Conservation (phyloP, 345 rosid genomes). For the Raphanus raphanistrum region DNA sequence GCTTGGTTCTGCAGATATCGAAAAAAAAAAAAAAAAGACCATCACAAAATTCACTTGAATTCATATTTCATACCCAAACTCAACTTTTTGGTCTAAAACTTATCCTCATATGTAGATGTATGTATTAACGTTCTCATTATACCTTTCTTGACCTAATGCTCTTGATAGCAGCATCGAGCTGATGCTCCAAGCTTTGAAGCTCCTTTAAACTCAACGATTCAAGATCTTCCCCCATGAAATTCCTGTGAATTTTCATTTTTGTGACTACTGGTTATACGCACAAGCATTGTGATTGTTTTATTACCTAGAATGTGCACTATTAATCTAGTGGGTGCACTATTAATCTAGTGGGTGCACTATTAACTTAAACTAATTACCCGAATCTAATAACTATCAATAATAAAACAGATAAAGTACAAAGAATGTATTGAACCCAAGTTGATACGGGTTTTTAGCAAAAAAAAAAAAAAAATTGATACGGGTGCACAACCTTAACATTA, state of each 20-base stretch:
- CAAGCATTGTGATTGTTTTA: neutral
- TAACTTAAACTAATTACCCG: no score
- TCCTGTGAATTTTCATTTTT: conserved; percentile 44
- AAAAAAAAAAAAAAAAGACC: neutral
- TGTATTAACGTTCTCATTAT: conserved; percentile 5
- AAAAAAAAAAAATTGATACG: no score
- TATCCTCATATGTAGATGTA: neutral
- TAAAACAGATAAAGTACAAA: no score
- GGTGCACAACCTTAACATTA: no score
- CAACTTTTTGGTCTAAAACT: neutral
- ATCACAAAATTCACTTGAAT: neutral
- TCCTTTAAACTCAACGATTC: conserved; percentile 66
- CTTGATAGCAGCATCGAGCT: conserved; percentile 70
- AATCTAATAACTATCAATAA: no score
- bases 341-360: no score
- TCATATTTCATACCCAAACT: neutral
- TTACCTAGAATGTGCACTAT: no score
- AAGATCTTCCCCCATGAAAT: conserved; percentile 86
- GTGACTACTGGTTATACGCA: neutral
- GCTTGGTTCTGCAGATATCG: conserved; percentile 57
- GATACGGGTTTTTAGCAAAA: no score
- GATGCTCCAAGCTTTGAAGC: conserved; percentile 82
- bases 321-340: no score
- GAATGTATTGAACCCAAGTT: no score
- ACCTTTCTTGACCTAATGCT: conserved; percentile 74